These are phyloP conservation scores for Carex sylvatica DNA, from an alignment of 202 grass and related monocot species.

Conservation along the genomic window DNA sequence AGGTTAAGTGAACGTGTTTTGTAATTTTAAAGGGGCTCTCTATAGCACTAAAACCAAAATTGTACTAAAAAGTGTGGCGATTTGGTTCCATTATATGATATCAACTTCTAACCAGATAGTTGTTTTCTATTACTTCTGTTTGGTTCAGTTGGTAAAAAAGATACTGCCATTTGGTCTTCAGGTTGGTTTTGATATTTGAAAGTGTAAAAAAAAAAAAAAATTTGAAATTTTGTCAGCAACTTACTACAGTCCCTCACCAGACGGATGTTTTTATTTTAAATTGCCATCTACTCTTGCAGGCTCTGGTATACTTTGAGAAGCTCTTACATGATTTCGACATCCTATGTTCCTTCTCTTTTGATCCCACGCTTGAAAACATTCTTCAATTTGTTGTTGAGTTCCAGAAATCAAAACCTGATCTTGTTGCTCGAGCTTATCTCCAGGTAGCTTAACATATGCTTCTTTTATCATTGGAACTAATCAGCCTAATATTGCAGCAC, in stretches of 20 bases:
- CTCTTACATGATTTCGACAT: constrained; percentile 80
- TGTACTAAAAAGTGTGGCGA: not conserved
- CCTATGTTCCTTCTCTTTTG: constrained; percentile 65
- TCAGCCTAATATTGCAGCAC: not conserved
- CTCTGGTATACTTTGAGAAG: constrained; percentile 85
- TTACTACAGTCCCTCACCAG: not conserved
- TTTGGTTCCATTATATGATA: not conserved
- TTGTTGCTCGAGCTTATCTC: constrained; percentile 87
- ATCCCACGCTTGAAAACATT: constrained; percentile 59
- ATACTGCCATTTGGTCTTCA: not conserved
- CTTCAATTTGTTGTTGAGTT: constrained; percentile 83
- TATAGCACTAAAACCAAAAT: not conserved
- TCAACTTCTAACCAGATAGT: not conserved
- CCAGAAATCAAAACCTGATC: constrained; percentile 86
- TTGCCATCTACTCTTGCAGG: constrained; percentile 40
- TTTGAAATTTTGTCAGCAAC: not conserved
- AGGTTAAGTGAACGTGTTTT: not conserved
- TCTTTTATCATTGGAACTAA: not conserved
- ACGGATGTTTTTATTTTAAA: not conserved
- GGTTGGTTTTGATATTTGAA: not conserved
- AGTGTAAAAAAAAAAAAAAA: not conserved
- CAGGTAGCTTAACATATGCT: constrained; percentile 49
- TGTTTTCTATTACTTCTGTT: not conserved
- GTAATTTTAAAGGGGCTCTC: not conserved
- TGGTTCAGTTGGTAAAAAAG: constrained; percentile 1